Base-by-base conservation (phyloP, 2,329 filamentous ascomycete genomes). In the Talaromyces sp. region DNA sequence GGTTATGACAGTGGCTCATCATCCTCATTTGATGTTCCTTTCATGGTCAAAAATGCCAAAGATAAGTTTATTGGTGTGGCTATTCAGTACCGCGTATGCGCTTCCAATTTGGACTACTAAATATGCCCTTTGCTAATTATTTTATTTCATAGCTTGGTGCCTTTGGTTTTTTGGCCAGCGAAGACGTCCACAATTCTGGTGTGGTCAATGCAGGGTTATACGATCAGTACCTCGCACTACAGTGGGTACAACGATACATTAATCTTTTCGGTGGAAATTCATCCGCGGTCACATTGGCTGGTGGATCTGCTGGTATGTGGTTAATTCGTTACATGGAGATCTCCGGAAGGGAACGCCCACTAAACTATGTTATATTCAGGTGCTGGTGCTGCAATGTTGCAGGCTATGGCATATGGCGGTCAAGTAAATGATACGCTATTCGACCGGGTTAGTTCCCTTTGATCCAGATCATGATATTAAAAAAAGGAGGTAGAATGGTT, bases 201-300 rank as follows among this genome's bases (percentile, higher is more conserved):
- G 79, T 28, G 1, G 73, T 80, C 3, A 85, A 85, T 65, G 78
- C 76, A 8, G 83, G 77, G 2, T 71, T 85, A 0, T 74, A 80
- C 58, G 83, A 86, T 62, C 84, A 87, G 67, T 76, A 82, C 12
- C 73, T 85, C 18, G 83, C 83, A 27, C 72, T 87, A 6, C 75
- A 85, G 66, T 88, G 85, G 85, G 77, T 87, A 3, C 78, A 83
- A 59, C 68, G 79, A 51, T 73, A 85, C 63, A 85, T 86, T 59
- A 72, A 80, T 65, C 70, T 78, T 10, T 87, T 87, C 65, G 84
- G 84, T 10, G 84, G 84, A 10, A 80, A 86, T 68, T 71, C 77
- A 3, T 69, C 74, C 3, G 73, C 75, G n/a, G 78, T 85, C 44
- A 85, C 82, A 0, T 74, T 83, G 5, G 75, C 83, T 23, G 82